phyloP scores from a whole-genome alignment of 176 grass and related monocot genomes.

The Zea luxurians region DNA sequence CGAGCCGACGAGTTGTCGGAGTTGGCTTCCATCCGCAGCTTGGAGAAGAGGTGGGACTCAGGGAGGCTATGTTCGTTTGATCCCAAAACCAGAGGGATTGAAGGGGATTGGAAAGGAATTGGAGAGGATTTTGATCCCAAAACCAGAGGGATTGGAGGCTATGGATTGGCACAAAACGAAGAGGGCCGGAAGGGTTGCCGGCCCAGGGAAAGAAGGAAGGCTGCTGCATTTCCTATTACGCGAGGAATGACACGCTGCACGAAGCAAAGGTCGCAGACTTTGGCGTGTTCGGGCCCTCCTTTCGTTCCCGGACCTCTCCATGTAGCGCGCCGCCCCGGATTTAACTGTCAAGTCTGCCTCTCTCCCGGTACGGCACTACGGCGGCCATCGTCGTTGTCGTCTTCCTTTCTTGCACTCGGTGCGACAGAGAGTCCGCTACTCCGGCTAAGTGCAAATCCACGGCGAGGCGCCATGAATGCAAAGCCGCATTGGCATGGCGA shows the following conservation, averaged over 20 bases:
- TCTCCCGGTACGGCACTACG: slow-evolving; percentile 19
- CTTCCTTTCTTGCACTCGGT: slow-evolving; percentile 10
- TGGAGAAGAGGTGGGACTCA: too few relatives aligned
- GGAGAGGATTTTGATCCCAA: too few relatives aligned
- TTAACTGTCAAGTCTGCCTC: slow-evolving; percentile 3
- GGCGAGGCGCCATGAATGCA: slow-evolving; percentile 28
- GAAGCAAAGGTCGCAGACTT: neutral
- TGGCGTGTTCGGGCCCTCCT: neutral
- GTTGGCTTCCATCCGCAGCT: too few relatives aligned
- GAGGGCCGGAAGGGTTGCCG: neutral
- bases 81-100: too few relatives aligned
- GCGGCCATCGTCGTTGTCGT: neutral
- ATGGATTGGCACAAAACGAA: too few relatives aligned
- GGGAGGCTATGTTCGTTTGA: too few relatives aligned
- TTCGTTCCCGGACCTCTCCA: slow-evolving; percentile 27
- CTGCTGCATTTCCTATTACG: slow-evolving; percentile 1
- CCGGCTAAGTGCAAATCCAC: neutral
- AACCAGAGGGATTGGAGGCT: too few relatives aligned
- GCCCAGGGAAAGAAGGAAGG: neutral
- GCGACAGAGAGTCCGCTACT: neutral
- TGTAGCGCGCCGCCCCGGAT: neutral
- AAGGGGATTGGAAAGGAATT: too few relatives aligned
- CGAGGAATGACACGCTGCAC: neutral
- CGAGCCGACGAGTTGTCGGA: too few relatives aligned
- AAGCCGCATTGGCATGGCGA: neutral